phyloP scores from a whole-genome alignment of 1,139 yeast species.

The Nadsonia commutata region DNA sequence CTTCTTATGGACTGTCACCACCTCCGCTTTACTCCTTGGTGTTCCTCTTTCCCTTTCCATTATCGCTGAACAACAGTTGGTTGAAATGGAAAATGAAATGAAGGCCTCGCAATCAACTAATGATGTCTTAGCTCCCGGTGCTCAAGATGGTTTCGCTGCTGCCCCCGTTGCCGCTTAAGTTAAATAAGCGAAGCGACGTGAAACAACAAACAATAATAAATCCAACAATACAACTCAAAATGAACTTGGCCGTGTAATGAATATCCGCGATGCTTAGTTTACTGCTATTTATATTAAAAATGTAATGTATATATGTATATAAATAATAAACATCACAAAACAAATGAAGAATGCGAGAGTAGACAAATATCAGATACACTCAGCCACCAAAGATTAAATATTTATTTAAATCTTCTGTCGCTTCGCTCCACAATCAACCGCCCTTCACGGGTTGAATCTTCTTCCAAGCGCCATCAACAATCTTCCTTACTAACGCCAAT shows the following conservation, averaged over 20 bases:
- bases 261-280: no score
- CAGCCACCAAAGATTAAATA: no score
- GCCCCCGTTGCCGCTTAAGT: not conserved
- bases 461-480: slow-evolving; percentile 44
- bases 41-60: slow-evolving; percentile 86
- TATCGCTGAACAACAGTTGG: slow-evolving; percentile 81
- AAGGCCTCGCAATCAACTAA: slow-evolving; percentile 74
- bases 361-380: no score
- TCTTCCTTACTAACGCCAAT: slow-evolving; percentile 33
- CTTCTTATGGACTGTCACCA: slow-evolving; percentile 71
- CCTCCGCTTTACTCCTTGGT: slow-evolving; percentile 75
- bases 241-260: no score
- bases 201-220: slow-evolving; percentile 2
- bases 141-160: slow-evolving; percentile 13
- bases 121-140: slow-evolving; percentile 68
- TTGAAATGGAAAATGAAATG: slow-evolving; percentile 89
- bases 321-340: no score
- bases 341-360: no score
- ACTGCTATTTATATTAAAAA: no score
- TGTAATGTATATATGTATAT: no score
- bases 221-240: no score
- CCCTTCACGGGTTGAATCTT: slow-evolving; percentile 42
- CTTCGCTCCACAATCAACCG: slow-evolving; percentile 29
- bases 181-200: not conserved
- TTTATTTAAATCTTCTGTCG: no score